Conservation (phyloP, 2,329 filamentous ascomycete genomes). For the Cladophialophora psammophila region DNA sequence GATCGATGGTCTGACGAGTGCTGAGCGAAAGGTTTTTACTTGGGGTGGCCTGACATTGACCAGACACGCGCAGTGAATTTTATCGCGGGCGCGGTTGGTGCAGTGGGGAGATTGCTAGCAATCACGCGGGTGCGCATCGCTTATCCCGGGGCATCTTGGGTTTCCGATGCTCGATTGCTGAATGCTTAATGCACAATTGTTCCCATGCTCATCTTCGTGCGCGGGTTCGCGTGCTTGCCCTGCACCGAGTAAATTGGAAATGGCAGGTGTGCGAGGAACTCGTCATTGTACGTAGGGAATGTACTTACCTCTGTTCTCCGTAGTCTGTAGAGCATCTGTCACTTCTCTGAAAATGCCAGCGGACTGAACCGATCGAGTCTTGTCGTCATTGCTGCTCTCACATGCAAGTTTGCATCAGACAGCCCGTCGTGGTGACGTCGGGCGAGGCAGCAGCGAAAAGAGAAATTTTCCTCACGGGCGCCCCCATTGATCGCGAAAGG, state of each 20-base stretch:
- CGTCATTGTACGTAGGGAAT: too few relatives aligned
- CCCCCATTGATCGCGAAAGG: conserved; percentile 4
- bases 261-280: background rate
- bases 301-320: too few relatives aligned
- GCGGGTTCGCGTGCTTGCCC: background rate
- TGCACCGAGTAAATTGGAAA: background rate
- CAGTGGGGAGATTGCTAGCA: conserved; percentile 7
- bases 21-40: background rate
- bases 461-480: background rate
- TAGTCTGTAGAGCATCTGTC: too few relatives aligned
- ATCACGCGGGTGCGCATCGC: conserved; percentile 11
- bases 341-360: background rate
- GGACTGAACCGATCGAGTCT: background rate
- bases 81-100: background rate
- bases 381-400: background rate
- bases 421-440: conserved; percentile 14
- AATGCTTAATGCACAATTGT: conserved; percentile 4
- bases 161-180: background rate
- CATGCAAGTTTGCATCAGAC: conserved; percentile 10
- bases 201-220: background rate
- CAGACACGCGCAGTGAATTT: background rate
- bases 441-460: background rate
- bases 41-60: background rate
- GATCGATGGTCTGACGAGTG: conserved; percentile 13
- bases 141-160: background rate